Evolutionary conservation across 495 filamentous ascomycete species (phyloP), one percentile per base, ranked within the genome.

Genomic region (Platismatia glauca): DNA sequence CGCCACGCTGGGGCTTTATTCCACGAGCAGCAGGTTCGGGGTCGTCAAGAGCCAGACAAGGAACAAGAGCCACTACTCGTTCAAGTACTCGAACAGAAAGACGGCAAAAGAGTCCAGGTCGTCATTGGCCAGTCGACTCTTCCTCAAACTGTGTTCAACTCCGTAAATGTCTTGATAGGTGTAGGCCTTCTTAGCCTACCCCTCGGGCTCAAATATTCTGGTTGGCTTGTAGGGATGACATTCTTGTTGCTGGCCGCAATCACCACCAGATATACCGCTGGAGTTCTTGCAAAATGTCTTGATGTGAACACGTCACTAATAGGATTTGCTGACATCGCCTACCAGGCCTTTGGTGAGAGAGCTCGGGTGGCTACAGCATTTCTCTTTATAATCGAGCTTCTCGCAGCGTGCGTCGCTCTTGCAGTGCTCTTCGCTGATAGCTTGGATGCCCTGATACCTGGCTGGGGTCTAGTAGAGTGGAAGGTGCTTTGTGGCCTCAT

Each of bases 61-160:
- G 90, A 91, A 70, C 76, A 86, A 41, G 85, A 88, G 66, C 90
- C 90, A 2, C 78, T 98, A 56, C 71, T 97, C 29, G 85, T 97
- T 52, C 95, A 90, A 73, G 85, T 90, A 70, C 82, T 96, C 9
- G 86, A 95, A 72, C 80, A 82, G 62, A 89, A 94, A 69, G 91
- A 95, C 71, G 94, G 94, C 31, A 89, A 88, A 62, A 78, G 91
- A 22, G 84, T 95, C 34, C 79, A 88, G 69, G 80, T 92, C 33
- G 84, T 97, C 9, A 83, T 94, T 62, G 94, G 94, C 41, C 91
- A 93, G 77, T 95, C 89, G 13, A 98, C 94, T 4, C 76, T 97
- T 35, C 91, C 93, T 3, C 94, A 98, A 76, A 97, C 94, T 0
- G 80, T 97, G 63, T 96, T 98, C 76, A 98, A 98, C 71, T 94